Conservation (phyloP, 73 alveolate species). For the Tetrahymena borealis region DNA sequence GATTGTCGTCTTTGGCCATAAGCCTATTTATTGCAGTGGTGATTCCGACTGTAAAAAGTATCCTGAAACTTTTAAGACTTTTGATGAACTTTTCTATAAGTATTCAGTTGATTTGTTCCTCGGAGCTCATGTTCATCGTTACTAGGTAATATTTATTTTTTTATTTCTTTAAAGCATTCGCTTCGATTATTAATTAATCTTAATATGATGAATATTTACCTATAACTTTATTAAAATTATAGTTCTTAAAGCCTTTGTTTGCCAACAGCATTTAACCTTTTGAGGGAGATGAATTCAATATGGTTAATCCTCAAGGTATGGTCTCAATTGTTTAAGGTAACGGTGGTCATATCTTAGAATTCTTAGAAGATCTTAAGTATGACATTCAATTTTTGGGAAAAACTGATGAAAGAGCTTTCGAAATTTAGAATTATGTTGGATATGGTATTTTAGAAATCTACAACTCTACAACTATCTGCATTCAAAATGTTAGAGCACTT, state of each 20-base stretch:
- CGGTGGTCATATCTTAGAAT: background rate
- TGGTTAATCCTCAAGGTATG: background rate
- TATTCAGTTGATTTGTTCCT: conserved; percentile 23
- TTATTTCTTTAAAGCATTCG: background rate
- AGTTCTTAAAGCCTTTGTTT: background rate
- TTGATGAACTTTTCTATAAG: conserved; percentile 22
- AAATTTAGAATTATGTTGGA: background rate
- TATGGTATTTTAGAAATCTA: background rate
- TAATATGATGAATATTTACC: too few species aligned
- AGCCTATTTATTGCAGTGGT: conserved; percentile 34
- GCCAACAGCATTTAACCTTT: background rate
- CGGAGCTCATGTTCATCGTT: conserved; percentile 34
- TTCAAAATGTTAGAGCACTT: background rate
- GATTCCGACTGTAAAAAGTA: conserved; percentile 1
- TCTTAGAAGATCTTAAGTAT: background rate
- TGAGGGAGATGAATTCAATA: background rate
- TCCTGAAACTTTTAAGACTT: background rate
- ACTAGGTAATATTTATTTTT: background rate
- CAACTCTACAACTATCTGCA: background rate
- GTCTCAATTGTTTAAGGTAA: background rate
- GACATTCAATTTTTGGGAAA: background rate
- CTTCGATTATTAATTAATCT: too few species aligned
- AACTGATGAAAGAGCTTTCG: background rate
- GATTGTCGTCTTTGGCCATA: conserved; percentile 27
- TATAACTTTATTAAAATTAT: background rate